These are phyloP conservation scores for Colletotrichum sp. DNA, from an alignment of 2,329 filamentous ascomycete genomes.

Conservation along the genomic window DNA sequence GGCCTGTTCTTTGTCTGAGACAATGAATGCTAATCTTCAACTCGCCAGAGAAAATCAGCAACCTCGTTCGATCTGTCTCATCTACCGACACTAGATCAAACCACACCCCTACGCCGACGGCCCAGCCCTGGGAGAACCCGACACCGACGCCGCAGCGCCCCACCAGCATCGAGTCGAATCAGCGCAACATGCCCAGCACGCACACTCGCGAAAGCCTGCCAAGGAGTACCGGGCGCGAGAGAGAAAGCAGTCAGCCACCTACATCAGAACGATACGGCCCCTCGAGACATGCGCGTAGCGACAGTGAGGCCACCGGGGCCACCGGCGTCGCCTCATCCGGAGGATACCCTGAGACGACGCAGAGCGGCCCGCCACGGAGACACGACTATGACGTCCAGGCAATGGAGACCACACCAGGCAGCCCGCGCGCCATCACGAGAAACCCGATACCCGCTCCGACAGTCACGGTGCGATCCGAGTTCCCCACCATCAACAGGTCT, in stretches of 20 bases:
- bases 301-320: conserved; percentile 78
- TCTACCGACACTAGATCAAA: conserved; percentile 65
- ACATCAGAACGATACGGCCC: conserved; percentile 49
- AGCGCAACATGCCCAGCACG: conserved; percentile 35
- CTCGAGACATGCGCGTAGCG: conserved; percentile 71
- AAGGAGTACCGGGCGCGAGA: conserved; percentile 40
- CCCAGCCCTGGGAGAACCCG: conserved; percentile 72
- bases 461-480: conserved; percentile 96
- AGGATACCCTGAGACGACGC: conserved; percentile 79
- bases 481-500: conserved; percentile 90
- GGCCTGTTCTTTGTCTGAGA: not conserved
- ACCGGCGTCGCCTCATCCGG: conserved; percentile 77
- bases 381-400: conserved; percentile 97
- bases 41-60: conserved; percentile 85
- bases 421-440: conserved; percentile 72
- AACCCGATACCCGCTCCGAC: conserved; percentile 90
- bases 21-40: conserved; percentile 24
- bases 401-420: conserved; percentile 86
- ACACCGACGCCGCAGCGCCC: conserved; percentile 56
- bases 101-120: conserved; percentile 62
- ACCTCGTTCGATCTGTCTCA: conserved; percentile 84
- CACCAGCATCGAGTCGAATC: conserved; percentile 51
- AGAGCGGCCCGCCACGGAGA: conserved; percentile 72
- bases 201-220: conserved; percentile 41
- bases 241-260: conserved; percentile 55